Conservation (phyloP, 345 rosid species). For the Ailanthus altissimus region DNA sequence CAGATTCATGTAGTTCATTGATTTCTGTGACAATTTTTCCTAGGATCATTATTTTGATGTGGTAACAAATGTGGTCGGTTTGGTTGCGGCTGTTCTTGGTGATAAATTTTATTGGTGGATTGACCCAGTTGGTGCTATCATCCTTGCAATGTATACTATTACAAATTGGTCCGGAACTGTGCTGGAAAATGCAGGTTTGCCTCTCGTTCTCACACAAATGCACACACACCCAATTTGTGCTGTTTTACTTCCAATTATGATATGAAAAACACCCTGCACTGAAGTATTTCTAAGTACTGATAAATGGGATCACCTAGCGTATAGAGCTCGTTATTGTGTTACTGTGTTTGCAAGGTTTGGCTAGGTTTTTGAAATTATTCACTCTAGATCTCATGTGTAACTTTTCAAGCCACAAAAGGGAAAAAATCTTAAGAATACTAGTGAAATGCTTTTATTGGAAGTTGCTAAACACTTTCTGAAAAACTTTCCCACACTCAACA, state of each 20-base stretch:
- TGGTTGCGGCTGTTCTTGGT: conserved; percentile 31
- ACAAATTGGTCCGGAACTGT: conserved; percentile 32
- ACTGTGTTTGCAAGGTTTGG: not conserved
- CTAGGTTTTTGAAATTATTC: too few species aligned
- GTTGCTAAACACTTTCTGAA: not conserved
- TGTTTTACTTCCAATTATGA: not conserved
- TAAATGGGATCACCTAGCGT: not conserved
- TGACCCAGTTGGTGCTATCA: conserved; percentile 35
- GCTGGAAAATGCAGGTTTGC: conserved; percentile 29
- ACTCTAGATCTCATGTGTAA: too few species aligned
- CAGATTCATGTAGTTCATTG: not conserved
- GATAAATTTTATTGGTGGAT: conserved; percentile 35
- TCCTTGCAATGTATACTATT: conserved; percentile 32
- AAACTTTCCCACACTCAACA: not conserved
- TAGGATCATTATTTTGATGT: conserved; percentile 39
- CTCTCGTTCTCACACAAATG: not conserved
- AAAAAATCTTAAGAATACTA: not conserved
- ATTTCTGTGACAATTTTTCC: not conserved
- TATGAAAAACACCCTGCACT: not conserved
- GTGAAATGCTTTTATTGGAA: not conserved
- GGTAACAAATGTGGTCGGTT: conserved; percentile 31
- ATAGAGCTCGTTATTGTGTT: not conserved
- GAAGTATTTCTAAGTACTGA: not conserved
- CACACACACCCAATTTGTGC: not conserved
- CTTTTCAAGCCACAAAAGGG: too few species aligned